Percentiles rank a stretch among this genome's conserved stretches.
These are phyloP conservation scores for Euphorbia tirucalli DNA, from an alignment of 345 rosid species.

Conservation along the genomic window DNA sequence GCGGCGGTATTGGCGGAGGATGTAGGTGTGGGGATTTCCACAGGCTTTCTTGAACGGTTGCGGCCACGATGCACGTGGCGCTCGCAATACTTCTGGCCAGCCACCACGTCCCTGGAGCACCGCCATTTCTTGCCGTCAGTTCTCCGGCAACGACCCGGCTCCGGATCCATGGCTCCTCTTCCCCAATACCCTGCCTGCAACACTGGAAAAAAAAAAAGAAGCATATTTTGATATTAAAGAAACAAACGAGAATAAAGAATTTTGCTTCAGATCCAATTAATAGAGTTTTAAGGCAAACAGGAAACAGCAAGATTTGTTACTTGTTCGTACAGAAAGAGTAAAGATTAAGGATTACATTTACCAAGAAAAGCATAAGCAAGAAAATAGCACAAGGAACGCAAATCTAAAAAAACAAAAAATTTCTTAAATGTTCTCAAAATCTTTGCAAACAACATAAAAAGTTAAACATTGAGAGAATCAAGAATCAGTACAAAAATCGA, in stretches of 20 bases:
- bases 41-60: constrained; percentile 99
- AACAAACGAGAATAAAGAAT: neutral
- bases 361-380: constrained; percentile 8
- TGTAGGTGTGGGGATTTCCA: constrained; percentile 78
- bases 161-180: constrained; percentile 86
- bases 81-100: constrained; percentile 93
- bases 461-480: neutral
- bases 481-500: too few relatives aligned
- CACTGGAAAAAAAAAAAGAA: constrained; percentile 26
- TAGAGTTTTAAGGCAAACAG: too few relatives aligned
- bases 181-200: constrained; percentile 78
- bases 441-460: neutral
- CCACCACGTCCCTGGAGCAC: constrained; percentile 91
- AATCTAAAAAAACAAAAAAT: neutral
- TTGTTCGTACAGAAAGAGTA: neutral
- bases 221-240: neutral
- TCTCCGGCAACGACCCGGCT: constrained; percentile 97
- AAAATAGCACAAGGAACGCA: neutral
- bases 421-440: too few relatives aligned
- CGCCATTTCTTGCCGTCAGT: constrained; percentile 99
- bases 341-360: neutral
- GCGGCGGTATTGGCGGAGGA: constrained; percentile 19
- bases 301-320: constrained; percentile 1
- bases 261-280: neutral
- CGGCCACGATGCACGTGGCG: constrained; percentile 99